Conservation (phyloP, 1,284 basidiomycete species). For the Heterobasidion occidentale region DNA sequence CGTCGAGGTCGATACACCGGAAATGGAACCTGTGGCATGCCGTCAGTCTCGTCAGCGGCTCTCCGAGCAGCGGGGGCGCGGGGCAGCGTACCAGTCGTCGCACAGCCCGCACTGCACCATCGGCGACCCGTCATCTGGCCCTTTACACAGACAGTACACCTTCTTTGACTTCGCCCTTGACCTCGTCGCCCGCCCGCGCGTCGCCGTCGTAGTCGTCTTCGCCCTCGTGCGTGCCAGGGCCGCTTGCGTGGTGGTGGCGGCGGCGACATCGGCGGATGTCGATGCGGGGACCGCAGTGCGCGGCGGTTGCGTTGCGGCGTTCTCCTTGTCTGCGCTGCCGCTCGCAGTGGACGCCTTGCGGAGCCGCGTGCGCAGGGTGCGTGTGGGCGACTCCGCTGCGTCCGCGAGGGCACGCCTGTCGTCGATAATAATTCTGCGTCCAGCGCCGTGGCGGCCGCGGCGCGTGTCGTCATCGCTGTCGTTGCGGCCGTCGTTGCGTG, state of each 20-base stretch:
- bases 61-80: neutral
- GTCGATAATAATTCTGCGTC: neutral
- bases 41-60: neutral
- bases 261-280: too few relatives aligned
- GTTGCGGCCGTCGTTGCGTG: too few relatives aligned
- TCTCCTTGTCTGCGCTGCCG: neutral
- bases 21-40: constrained; percentile 62
- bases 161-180: constrained; percentile 14
- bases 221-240: constrained; percentile 12
- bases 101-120: constrained; percentile 76
- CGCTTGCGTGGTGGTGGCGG: constrained; percentile 2
- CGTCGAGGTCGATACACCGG: constrained; percentile 50
- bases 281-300: neutral
- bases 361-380: too few relatives aligned
- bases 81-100: constrained; percentile 53
- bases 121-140: constrained; percentile 67
- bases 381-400: too few relatives aligned
- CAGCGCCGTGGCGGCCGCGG: neutral
- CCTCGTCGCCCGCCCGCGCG: constrained; percentile 5
- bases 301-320: neutral
- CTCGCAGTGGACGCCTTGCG: neutral
- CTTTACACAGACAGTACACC: constrained; percentile 50
- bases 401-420: too few relatives aligned
- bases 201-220: constrained; percentile 4
- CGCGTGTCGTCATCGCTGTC: neutral